Base-by-base conservation (phyloP, 1,284 basidiomycete genomes). In the Rugosomyces carneus region DNA sequence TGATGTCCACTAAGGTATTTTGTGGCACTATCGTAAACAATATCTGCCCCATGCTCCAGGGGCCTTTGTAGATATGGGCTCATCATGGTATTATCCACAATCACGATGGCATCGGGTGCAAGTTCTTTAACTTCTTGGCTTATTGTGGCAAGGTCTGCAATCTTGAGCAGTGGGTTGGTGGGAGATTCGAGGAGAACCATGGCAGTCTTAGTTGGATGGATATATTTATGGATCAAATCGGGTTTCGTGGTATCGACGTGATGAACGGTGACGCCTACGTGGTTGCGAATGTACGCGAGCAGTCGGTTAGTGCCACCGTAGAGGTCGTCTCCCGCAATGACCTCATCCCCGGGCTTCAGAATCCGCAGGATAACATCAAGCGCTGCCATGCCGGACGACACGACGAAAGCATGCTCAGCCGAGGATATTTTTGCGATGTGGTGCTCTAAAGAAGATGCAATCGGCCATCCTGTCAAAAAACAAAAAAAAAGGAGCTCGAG, bases 61-160 rank as follows among this genome's bases (percentile, higher is more conserved):
- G 96, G 96, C 45, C 94, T 76, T 68, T 97, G 94, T 15, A 99
- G 77, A 67, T 98, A 99, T 8, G 96, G 96, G 60, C 93, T 97
- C 94, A 99, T 97, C 96, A 99, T 99, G 53, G 96, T 99, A 67
- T 99, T 99, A 68, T 99, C 96, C 19, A 94, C 92, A 23, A 97
- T 90, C 51, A 97, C 72, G 57, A 95, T 63, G 0, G 93, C 93
- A 56, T 87, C 75, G 13, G 89, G 88, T 15, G 87, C 83, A 36
- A 79, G 77, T 55, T 84, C 80, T 61, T 93, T 91, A 53, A 95
- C 89, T 54, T 88, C 74, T 42, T 78, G 75, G 51, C 84, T 82
- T 55, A 97, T 91, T 20, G 73, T 73, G 8, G 84, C 84, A 47
- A 99, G 76, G 66, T 99, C 96, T 36, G 85, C 90, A 52, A 99